Base-by-base conservation (phyloP, 805 yeast genomes). In the Pichia deserticola region DNA sequence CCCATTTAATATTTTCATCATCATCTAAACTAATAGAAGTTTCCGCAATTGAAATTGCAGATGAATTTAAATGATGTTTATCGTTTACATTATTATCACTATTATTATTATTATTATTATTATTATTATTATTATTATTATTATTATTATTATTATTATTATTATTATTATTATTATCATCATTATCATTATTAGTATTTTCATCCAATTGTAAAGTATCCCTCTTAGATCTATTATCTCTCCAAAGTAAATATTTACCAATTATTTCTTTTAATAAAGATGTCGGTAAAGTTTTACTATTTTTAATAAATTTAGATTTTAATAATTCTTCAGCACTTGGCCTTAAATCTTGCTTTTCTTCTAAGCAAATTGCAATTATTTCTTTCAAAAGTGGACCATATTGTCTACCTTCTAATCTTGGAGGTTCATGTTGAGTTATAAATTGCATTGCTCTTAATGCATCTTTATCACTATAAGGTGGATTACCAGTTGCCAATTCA, bases 401-500 rank as follows among this genome's bases (percentile, higher is more conserved):
- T 52, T 83, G 87, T 47, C 90, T 72, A 7, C 98, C 98, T 63
- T 93, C 99, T 50, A 93, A 71, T 53, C 99, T 76, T 5, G 99
- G 96, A 5, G 99, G 99, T 48, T 90, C 87, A 57, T 87, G 88
- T 56, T 89, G 87, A 0, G 97, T 87, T 45, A 93, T 89, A 66
- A 93, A 71, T 61, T 89, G 90, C 89, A 93, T 86, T 1, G 97
- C 99, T 69, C 96, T 77, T 71, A 86, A 73, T 0, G 97, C 97
- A 60, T 92, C 99, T 57, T 87, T 86, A 53, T 93, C 97, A 60
- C 96, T 83, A 62, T 90, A 90, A 0, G 99, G 99, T 5, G 99
- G 99, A 58, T 88, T 89, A 0, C 99, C 98, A 0, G 98, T 90
- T 9, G 96, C 95, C 55, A 92, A 84, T 66, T 93, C 99, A 68